phyloP scores from a whole-genome alignment of 768 basidiomycete species.

The Leucosporidium yakuticum region DNA sequence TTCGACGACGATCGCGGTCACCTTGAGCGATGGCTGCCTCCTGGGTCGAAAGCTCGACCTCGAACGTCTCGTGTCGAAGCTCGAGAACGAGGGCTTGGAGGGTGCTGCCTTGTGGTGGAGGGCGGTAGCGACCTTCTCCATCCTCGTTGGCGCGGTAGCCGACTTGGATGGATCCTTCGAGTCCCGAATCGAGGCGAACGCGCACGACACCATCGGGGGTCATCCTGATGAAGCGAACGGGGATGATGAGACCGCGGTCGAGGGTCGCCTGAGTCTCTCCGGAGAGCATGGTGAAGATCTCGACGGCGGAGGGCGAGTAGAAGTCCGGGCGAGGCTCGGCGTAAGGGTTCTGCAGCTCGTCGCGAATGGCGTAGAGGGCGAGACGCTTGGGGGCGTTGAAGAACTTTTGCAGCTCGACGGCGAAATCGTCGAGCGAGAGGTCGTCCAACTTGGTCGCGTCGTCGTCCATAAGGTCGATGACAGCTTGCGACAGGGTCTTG shows the following conservation, averaged over 20 bases:
- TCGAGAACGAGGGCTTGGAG: conserved; percentile 71
- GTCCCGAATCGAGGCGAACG: conserved; percentile 83
- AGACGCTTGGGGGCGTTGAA: conserved; percentile 81
- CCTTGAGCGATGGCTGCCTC: conserved; percentile 32
- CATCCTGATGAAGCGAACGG: conserved; percentile 47
- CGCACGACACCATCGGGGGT: conserved; percentile 34
- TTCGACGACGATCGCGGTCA: conserved; percentile 44
- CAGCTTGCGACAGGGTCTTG: conserved; percentile 75
- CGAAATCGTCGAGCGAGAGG: conserved; percentile 92
- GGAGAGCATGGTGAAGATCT: conserved; percentile 88
- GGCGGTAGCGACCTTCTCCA: conserved; percentile 31
- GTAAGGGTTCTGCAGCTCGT: conserved; percentile 75
- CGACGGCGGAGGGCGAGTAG: conserved; percentile 61
- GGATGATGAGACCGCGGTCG: conserved; percentile 68
- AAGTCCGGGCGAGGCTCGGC: conserved; percentile 66
- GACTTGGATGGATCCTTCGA: conserved; percentile 70
- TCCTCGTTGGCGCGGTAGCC: conserved; percentile 51
- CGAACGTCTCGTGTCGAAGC: conserved; percentile 59
- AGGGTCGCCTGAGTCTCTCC: conserved; percentile 81
- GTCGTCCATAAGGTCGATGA: conserved; percentile 78
- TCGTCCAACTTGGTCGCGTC: conserved; percentile 75
- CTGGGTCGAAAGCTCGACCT: conserved; percentile 62
- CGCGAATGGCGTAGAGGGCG: conserved; percentile 78
- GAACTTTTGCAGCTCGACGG: conserved; percentile 77
- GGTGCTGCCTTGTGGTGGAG: neutral